Conservation (phyloP, 106 monocot genomes). For the Phalaenopsis equestris region DNA sequence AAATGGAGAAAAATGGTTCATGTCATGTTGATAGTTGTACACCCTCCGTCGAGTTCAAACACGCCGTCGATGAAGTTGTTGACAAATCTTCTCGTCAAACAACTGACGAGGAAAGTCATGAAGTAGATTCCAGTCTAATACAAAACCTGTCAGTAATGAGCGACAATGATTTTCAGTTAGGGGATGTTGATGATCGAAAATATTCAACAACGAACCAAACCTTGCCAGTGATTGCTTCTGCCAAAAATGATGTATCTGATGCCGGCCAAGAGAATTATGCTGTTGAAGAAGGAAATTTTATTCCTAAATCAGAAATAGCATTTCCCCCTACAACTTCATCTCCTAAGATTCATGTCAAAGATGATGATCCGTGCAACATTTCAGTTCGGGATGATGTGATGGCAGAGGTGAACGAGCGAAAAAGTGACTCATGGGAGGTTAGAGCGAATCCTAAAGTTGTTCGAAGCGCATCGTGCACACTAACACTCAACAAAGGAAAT, state of each 20-base stretch:
- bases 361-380: slow-evolving; percentile 15
- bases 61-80: not conserved
- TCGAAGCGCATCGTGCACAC: slow-evolving; percentile 8
- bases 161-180: not conserved
- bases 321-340: not conserved
- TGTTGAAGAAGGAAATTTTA: slow-evolving; percentile 21
- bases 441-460: slow-evolving; percentile 6
- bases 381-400: slow-evolving; percentile 13
- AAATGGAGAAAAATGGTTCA: slow-evolving; percentile 7
- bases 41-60: not conserved
- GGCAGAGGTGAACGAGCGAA: slow-evolving; percentile 17
- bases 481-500: not conserved
- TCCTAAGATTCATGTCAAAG: slow-evolving; percentile 7
- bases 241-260: not conserved
- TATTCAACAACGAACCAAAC: not conserved
- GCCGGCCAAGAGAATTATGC: slow-evolving; percentile 16
- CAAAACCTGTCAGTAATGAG: not conserved
- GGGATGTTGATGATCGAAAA: not conserved
- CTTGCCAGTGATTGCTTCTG: not conserved
- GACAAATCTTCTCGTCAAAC: not conserved
- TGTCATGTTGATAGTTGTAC: slow-evolving; percentile 1
- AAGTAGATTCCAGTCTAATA: slow-evolving; percentile 7
- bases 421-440: not conserved
- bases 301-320: not conserved
- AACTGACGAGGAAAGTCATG: not conserved